Evolutionary conservation across 148 eudicot genomes (phyloP).

Genomic region (Beta vulgaris): DNA sequence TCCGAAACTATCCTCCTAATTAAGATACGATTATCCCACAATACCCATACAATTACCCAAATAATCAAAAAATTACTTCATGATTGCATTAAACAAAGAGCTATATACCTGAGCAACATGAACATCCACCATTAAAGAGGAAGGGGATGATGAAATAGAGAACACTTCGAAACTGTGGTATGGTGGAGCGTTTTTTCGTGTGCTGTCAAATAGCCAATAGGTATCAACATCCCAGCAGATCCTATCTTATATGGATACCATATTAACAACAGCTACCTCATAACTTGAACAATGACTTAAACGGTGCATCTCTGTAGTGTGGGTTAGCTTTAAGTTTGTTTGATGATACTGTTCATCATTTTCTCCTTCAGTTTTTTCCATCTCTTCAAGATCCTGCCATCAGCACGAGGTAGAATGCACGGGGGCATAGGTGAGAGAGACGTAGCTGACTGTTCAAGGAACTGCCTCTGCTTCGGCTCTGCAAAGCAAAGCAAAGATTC

Average conservation of each 20-base stretch:
- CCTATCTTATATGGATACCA: not conserved
- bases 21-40: not conserved
- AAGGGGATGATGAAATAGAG: not conserved
- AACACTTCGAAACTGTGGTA: not conserved
- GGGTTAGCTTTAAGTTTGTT: conserved; percentile 11
- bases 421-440: conserved; percentile 55
- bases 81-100: not conserved
- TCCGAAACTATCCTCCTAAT: not conserved
- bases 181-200: not conserved
- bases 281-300: not conserved
- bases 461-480: conserved; percentile 53
- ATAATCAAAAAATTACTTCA: not conserved
- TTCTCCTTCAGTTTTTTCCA: conserved; percentile 45
- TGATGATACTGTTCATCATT: conserved; percentile 22
- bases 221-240: not conserved
- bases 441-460: conserved; percentile 59
- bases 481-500: conserved; percentile 80
- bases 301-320: conserved; percentile 1
- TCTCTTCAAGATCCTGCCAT: conserved; percentile 31
- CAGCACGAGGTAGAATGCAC: conserved; percentile 43
- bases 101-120: not conserved
- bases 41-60: not conserved
- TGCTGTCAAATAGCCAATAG: not conserved
- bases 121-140: not conserved
- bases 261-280: conserved; percentile 1